Evolutionary conservation across 2,329 filamentous ascomycete genomes (phyloP).

Genomic region (Sphaerostilbella broomeana): DNA sequence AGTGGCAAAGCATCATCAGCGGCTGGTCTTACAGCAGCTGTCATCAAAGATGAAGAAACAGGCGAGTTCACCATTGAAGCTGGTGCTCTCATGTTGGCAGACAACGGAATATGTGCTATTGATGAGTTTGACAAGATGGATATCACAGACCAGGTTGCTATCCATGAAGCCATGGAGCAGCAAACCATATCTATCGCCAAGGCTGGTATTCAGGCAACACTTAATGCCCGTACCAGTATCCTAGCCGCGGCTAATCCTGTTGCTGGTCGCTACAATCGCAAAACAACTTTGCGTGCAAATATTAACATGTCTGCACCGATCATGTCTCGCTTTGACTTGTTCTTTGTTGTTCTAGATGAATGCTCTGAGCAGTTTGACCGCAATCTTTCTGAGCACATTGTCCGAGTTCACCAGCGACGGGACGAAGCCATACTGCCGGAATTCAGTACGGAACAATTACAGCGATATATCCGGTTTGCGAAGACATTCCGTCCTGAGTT

Average conservation of each 20-base stretch:
- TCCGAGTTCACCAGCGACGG: conserved; percentile 84
- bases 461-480: conserved; percentile 95
- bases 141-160: conserved; percentile 91
- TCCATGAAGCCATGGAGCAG: conserved; percentile 99
- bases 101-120: conserved; percentile 96
- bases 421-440: conserved; percentile 89
- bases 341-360: conserved; percentile 96
- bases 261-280: conserved; percentile 93
- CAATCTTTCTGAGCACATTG: conserved; percentile 89
- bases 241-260: conserved; percentile 95
- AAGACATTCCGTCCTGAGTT: conserved; percentile 92
- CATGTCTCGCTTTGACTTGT: conserved; percentile 98
- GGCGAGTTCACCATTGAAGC: conserved; percentile 98
- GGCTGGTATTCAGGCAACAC: conserved; percentile 93
- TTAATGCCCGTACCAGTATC: conserved; percentile 93
- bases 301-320: conserved; percentile 99
- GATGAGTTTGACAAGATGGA: conserved; percentile 99
- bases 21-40: conserved; percentile 92
- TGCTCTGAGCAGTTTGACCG: conserved; percentile 89
- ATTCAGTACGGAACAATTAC: conserved; percentile 91
- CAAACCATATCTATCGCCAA: conserved; percentile 99
- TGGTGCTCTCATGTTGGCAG: conserved; percentile 92
- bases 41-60: conserved; percentile 96
- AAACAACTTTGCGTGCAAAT: conserved; percentile 85
- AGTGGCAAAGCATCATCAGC: conserved; percentile 96